A percentile compares a stretch with the other conserved stretches of the same genome.
Conservation (phyloP, 345 rosid genomes). For the Eucalyptus grandis region DNA sequence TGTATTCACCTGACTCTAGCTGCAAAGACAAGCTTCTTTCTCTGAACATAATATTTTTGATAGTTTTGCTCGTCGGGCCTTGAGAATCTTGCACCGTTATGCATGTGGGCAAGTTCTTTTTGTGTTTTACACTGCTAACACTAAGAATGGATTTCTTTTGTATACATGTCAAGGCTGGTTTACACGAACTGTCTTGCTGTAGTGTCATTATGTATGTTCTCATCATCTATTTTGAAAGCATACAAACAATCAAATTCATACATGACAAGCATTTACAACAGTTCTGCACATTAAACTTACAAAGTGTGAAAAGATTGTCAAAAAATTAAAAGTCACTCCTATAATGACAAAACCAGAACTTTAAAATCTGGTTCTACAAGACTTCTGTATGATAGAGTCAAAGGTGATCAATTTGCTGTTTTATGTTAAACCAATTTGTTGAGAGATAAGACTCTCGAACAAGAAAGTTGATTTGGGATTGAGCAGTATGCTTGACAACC, state of each 20-base stretch:
- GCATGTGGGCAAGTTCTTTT: not conserved
- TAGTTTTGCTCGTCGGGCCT: not conserved
- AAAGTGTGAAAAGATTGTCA: not conserved
- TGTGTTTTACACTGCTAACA: not conserved
- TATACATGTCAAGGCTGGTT: not conserved
- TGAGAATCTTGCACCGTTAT: not conserved
- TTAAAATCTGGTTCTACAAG: not conserved
- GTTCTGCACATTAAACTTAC: not conserved
- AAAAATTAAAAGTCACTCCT: not conserved
- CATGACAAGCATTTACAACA: not conserved
- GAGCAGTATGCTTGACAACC: not conserved
- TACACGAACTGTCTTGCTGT: not conserved
- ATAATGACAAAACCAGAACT: not conserved
- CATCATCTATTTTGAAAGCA: not conserved
- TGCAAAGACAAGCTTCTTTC: not conserved
- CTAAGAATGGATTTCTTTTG: not conserved
- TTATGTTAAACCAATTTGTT: not conserved
- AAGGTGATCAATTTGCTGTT: not conserved
- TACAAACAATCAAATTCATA: not conserved
- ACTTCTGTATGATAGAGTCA: not conserved
- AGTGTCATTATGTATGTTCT: not conserved
- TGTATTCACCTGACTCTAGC: not conserved
- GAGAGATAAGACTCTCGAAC: not conserved
- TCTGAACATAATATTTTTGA: not conserved
- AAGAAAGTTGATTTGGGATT: not conserved